phyloP scores from a whole-genome alignment of 2,329 filamentous ascomycete genomes.

The Neofusicoccum ribis region DNA sequence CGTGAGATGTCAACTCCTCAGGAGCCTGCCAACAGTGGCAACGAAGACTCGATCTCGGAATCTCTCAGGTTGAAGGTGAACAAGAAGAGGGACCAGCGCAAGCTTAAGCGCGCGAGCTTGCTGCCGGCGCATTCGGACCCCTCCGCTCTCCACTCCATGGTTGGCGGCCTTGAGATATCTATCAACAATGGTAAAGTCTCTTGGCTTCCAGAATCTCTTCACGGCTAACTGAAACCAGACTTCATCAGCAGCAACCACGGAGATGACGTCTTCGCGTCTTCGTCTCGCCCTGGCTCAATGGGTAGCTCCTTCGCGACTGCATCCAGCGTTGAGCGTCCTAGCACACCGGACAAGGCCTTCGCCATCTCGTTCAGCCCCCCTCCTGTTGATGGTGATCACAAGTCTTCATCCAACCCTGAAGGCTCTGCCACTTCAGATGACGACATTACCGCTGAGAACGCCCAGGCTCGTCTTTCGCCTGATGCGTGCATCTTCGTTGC shows the following conservation, averaged over 20 bases:
- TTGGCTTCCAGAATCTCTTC: background rate
- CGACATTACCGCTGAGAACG: slow-evolving; percentile 4
- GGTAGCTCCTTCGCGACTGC: too few species aligned
- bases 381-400: background rate
- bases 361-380: background rate
- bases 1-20: background rate
- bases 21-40: background rate
- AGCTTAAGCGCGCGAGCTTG: background rate
- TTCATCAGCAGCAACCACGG: background rate
- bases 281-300: background rate
- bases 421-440: background rate
- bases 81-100: background rate
- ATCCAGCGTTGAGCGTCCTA: too few species aligned
- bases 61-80: background rate
- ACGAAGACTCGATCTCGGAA: background rate
- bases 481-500: slow-evolving; percentile 17
- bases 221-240: background rate
- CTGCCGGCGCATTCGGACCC: background rate
- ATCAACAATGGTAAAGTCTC: background rate
- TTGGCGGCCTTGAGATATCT: background rate
- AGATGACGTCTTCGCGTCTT: background rate
- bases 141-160: background rate
- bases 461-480: slow-evolving; percentile 1
- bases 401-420: background rate
- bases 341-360: too few species aligned